A percentile compares a stretch with the other conserved stretches of the same genome.
phyloP scores from a whole-genome alignment of 208 protist species.

The Trypanosoma cruzi region DNA sequence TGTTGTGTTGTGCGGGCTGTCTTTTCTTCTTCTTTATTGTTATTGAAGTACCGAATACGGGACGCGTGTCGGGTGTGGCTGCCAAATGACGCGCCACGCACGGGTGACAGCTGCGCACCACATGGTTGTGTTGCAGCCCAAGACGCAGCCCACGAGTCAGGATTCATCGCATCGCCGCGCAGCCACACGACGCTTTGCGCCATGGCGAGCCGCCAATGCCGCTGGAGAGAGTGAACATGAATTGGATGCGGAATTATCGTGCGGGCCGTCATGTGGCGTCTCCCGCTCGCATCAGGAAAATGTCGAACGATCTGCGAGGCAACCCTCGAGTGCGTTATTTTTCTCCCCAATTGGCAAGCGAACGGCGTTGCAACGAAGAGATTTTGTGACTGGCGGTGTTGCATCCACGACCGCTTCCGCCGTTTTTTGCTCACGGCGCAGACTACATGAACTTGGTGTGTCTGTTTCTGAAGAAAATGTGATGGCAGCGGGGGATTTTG shows the following conservation, averaged over 20 bases:
- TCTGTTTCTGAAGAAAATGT: neutral
- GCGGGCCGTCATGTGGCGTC: neutral
- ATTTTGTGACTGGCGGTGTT: neutral
- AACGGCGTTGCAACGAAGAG: neutral
- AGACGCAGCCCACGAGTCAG: neutral
- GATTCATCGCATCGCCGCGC: neutral
- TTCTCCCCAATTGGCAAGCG: neutral
- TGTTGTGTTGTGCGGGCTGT: too few relatives aligned
- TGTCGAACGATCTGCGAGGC: neutral
- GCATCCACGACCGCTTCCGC: neutral
- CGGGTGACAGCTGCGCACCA: too few relatives aligned
- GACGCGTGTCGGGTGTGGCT: neutral
- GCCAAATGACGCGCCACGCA: neutral
- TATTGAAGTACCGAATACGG: neutral
- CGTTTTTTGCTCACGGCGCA: neutral
- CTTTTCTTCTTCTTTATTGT: neutral
- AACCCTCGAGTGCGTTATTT: neutral
- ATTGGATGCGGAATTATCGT: neutral
- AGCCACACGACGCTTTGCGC: neutral
- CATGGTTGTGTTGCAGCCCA: neutral
- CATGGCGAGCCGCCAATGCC: neutral
- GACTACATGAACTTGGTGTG: constrained; percentile 17
- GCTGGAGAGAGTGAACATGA: neutral
- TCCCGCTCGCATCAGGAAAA: neutral
- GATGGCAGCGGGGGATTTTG: neutral